Conservation (phyloP, 768 basidiomycete genomes). For the Brasilioporus rufonigricans region DNA sequence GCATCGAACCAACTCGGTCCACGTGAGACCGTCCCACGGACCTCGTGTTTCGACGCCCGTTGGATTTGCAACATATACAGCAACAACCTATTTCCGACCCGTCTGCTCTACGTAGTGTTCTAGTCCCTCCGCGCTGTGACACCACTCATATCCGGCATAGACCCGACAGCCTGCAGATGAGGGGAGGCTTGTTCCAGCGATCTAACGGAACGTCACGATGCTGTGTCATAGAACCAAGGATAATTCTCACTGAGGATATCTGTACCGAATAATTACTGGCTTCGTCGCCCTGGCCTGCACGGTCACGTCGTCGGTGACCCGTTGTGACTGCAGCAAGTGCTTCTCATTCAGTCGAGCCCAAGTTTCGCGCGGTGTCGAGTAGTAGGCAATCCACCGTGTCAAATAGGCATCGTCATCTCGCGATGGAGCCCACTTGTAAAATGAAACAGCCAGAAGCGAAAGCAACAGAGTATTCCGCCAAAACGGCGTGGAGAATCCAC, state of each 20-base stretch:
- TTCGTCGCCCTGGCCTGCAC: conserved; percentile 43
- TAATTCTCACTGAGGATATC: conserved; percentile 71
- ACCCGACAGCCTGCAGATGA: conserved; percentile 58
- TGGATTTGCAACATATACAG: not conserved
- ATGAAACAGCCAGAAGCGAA: conserved; percentile 47
- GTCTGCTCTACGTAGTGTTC: too few species aligned
- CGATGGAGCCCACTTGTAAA: conserved; percentile 69
- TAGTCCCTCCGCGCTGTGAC: conserved; percentile 34
- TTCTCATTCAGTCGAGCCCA: conserved; percentile 58
- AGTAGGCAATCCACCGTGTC: conserved; percentile 64
- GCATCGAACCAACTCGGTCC: too few species aligned
- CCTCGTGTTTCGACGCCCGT: not conserved
- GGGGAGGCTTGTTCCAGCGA: conserved; percentile 59
- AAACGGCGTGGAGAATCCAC: conserved; percentile 59
- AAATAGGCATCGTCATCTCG: conserved; percentile 59
- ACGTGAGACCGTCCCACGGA: conserved; percentile 24
- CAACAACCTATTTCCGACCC: too few species aligned
- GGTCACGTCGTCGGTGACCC: conserved; percentile 38
- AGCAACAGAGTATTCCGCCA: conserved; percentile 65
- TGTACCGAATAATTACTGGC: conserved; percentile 54
- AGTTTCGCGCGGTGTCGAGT: conserved; percentile 48
- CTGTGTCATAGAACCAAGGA: not conserved
- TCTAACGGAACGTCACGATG: conserved; percentile 34
- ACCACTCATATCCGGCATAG: conserved; percentile 34
- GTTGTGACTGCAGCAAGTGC: conserved; percentile 48